Evolutionary conservation across 169 alveolate genomes (phyloP).

Genomic region (Plasmodium relictum): DNA sequence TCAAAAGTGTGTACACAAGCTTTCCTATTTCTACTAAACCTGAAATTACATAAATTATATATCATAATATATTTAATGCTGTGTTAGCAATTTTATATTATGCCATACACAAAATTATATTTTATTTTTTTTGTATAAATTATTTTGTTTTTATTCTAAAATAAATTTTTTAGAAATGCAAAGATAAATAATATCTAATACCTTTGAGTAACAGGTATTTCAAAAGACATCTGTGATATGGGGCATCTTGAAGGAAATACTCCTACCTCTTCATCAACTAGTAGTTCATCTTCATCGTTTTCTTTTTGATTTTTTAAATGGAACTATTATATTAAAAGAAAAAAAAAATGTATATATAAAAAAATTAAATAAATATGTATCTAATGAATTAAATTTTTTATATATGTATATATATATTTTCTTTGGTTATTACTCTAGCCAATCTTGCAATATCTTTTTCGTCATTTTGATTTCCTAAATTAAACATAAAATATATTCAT

Average conservation of each 20-base stretch:
- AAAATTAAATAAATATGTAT: slow-evolving; percentile 7
- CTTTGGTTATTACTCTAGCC: slow-evolving; percentile 42
- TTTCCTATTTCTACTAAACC: slow-evolving; percentile 81
- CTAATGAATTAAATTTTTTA: background rate
- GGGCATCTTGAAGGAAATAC: slow-evolving; percentile 83
- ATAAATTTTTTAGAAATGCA: too few relatives aligned
- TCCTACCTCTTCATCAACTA: slow-evolving; percentile 82
- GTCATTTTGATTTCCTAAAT: slow-evolving; percentile 62
- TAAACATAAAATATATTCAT: background rate
- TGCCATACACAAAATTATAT: background rate
- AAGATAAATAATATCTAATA: too few relatives aligned
- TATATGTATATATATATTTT: background rate
- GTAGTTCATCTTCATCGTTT: slow-evolving; percentile 80
- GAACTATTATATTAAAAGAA: slow-evolving; percentile 15
- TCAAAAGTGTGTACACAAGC: slow-evolving; percentile 87
- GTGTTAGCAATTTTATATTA: too few relatives aligned
- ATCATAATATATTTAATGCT: background rate
- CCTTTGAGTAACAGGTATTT: slow-evolving; percentile 87
- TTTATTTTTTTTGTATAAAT: background rate
- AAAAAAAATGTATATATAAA: background rate
- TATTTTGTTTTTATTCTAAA: too few relatives aligned
- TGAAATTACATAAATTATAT: slow-evolving; percentile 7
- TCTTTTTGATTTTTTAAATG: slow-evolving; percentile 62
- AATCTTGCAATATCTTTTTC: slow-evolving; percentile 69
- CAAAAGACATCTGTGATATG: slow-evolving; percentile 83